These are phyloP conservation scores for Drechslerella dactyloides DNA, from an alignment of 2,329 filamentous ascomycete genomes.

Conservation along the genomic window DNA sequence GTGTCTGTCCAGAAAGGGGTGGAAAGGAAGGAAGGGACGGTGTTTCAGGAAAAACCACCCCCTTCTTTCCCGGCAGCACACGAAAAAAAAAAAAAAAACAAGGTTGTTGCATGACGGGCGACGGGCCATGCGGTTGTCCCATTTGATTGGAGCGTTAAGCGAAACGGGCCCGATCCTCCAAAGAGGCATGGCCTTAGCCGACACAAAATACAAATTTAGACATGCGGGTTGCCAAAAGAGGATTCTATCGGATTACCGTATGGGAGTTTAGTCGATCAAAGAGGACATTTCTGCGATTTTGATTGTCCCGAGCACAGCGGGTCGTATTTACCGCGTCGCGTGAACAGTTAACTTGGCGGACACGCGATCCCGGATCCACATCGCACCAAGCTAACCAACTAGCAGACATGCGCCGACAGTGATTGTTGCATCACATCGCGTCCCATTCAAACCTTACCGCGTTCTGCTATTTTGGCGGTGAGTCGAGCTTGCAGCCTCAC, in stretches of 20 bases:
- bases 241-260: conserved; percentile 21
- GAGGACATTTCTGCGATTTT: neutral
- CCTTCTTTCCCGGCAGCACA: conserved; percentile 26
- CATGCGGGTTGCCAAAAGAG: conserved; percentile 18
- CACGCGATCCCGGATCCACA: conserved; percentile 33
- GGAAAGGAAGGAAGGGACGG: conserved; percentile 8
- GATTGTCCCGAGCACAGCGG: conserved; percentile 1
- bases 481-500: conserved; percentile 27
- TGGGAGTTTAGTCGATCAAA: conserved; percentile 2
- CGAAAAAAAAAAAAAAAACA: conserved; percentile 44
- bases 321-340: conserved; percentile 32
- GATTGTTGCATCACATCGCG: conserved; percentile 20
- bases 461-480: conserved; percentile 44
- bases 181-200: conserved; percentile 34
- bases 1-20: neutral
- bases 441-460: conserved; percentile 11
- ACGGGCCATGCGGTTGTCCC: conserved; percentile 39
- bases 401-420: conserved; percentile 13
- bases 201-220: conserved; percentile 41
- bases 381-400: conserved; percentile 5
- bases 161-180: conserved; percentile 47
- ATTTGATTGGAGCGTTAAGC: conserved; percentile 51
- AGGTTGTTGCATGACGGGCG: conserved; percentile 50
- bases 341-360: conserved; percentile 14
- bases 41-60: conserved; percentile 36